Conservation (phyloP, 495 filamentous ascomycete species). For the Astrothelium macrocarpum region DNA sequence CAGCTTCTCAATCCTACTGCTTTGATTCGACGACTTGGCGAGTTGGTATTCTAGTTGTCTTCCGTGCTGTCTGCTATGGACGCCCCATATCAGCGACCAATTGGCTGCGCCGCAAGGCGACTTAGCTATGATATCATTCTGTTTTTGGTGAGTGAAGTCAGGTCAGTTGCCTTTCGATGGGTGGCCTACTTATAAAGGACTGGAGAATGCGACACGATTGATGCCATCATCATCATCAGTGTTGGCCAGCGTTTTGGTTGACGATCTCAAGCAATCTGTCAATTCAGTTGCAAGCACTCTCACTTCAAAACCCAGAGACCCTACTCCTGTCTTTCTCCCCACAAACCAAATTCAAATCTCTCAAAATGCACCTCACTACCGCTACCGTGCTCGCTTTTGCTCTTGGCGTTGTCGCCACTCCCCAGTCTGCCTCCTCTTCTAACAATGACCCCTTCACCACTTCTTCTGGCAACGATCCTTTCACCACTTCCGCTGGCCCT, state of each 20-base stretch:
- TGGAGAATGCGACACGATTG: not conserved
- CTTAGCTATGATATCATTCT: not conserved
- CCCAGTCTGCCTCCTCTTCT: not conserved
- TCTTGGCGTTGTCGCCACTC: not conserved
- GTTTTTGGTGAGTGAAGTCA: not conserved
- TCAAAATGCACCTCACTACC: not conserved
- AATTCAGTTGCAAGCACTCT: not conserved
- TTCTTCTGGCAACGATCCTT: not conserved
- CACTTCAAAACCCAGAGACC: not conserved
- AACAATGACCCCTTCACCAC: not conserved
- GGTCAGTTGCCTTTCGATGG: not conserved
- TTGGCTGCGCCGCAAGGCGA: not conserved
- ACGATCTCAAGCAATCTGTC: not conserved
- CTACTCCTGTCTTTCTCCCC: too few relatives aligned
- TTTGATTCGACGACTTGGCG: not conserved
- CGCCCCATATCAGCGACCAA: not conserved
- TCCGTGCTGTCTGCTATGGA: not conserved
- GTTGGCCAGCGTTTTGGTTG: not conserved
- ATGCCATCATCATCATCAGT: not conserved
- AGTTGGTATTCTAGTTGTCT: not conserved
- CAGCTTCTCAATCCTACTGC: not conserved
- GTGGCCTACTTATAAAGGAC: not conserved
- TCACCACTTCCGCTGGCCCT: not conserved
- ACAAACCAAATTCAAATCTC: too few relatives aligned
- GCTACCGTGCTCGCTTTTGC: not conserved